phyloP scores from a whole-genome alignment of 164 flowering plant species.

The Pachysandra terminalis region DNA sequence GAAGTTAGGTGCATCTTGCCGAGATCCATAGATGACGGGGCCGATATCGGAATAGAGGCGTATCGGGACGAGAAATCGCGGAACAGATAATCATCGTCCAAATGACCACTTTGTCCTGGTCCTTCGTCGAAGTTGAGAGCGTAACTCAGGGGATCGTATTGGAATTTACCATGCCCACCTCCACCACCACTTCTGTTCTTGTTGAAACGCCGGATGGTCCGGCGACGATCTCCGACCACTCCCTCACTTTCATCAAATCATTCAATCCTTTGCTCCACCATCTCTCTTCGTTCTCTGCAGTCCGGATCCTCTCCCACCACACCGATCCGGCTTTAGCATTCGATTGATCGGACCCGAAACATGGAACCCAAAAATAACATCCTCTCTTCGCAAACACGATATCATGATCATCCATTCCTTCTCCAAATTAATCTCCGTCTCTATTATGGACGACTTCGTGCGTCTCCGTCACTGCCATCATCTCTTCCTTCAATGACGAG shows the following conservation, averaged over 20 bases:
- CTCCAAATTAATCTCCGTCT: neutral
- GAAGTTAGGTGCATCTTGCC: conserved; percentile 18
- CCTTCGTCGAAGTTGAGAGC: conserved; percentile 82
- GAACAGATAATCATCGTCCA: conserved; percentile 22
- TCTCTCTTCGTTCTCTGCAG: conserved; percentile 16
- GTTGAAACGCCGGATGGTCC: conserved; percentile 83
- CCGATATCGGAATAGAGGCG: conserved; percentile 33
- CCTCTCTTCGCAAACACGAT: conserved; percentile 4
- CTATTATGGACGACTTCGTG: neutral
- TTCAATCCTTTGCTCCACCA: conserved; percentile 20
- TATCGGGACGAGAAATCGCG: conserved; percentile 54
- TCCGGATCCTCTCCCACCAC: conserved; percentile 35
- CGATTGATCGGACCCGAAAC: conserved; percentile 23
- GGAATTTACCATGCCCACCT: conserved; percentile 38
- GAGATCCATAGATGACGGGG: conserved; percentile 15
- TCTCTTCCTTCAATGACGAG: neutral
- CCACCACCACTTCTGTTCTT: conserved; percentile 20
- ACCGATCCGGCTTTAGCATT: conserved; percentile 18
- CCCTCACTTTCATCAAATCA: conserved; percentile 46
- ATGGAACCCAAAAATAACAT: conserved; percentile 39
- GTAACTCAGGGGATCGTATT: conserved; percentile 78
- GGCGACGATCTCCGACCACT: conserved; percentile 87
- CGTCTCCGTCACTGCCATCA: conserved; percentile 3
- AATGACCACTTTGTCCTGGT: conserved; percentile 20
- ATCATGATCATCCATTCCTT: conserved; percentile 3